phyloP scores from a whole-genome alignment of 305 asterid genomes.

The Withania somnifera region DNA sequence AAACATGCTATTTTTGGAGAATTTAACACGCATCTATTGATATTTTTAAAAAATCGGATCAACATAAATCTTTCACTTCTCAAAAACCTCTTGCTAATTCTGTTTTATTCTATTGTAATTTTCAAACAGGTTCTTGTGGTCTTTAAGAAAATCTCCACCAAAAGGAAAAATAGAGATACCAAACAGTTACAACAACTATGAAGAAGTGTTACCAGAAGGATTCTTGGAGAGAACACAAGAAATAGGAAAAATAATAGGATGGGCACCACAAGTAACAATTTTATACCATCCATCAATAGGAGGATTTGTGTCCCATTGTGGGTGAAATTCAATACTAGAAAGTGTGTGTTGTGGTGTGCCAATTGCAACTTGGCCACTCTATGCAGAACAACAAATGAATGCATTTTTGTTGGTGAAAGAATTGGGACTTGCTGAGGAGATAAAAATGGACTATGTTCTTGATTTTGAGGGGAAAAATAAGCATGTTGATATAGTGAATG shows the following conservation, averaged over 20 bases:
- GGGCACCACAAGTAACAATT: slow-evolving; percentile 53
- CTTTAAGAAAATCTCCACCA: slow-evolving; percentile 29
- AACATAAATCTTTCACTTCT: background rate
- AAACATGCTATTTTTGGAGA: background rate
- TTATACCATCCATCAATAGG: slow-evolving; percentile 33
- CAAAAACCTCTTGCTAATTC: background rate
- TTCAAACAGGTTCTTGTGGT: slow-evolving; percentile 34
- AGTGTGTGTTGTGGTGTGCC: slow-evolving; percentile 45
- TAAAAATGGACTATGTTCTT: slow-evolving; percentile 21
- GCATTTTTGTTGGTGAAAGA: slow-evolving; percentile 33
- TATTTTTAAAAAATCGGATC: background rate
- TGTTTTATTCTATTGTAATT: background rate
- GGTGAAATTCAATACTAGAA: slow-evolving; percentile 38
- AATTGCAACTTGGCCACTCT: slow-evolving; percentile 33
- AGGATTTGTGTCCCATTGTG: slow-evolving; percentile 43
- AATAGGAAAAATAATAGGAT: slow-evolving; percentile 42
- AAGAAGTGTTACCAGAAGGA: slow-evolving; percentile 26
- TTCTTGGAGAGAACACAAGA: background rate
- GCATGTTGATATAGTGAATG: background rate
- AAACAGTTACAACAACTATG: slow-evolving; percentile 13
- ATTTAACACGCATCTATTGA: accelerated
- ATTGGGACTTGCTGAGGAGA: slow-evolving; percentile 26
- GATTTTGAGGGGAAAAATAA: background rate
- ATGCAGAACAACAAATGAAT: slow-evolving; percentile 38
- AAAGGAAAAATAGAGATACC: slow-evolving; percentile 7